phyloP scores from a whole-genome alignment of 345 rosid species.

The Erysimum cheiranthoides region DNA sequence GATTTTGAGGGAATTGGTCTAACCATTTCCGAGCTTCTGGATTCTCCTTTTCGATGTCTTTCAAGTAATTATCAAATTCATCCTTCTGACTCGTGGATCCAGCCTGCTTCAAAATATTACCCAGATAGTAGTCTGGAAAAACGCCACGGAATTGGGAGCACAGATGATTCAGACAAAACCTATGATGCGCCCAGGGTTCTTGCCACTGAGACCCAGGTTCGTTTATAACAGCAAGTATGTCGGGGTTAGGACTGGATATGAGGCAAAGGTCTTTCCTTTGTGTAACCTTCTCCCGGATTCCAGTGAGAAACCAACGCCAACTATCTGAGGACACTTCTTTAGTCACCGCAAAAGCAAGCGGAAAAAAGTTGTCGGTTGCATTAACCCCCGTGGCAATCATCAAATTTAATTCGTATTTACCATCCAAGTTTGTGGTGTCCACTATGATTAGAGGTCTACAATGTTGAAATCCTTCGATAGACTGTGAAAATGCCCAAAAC shows the following conservation, averaged over 20 bases:
- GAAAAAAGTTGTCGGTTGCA: neutral
- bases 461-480: conserved; percentile 22
- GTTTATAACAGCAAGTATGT: conserved; percentile 19
- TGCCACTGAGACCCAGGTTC: neutral
- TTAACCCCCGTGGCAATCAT: conserved; percentile 18
- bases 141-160: neutral
- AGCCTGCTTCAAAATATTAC: neutral
- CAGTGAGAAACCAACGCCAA: conserved; percentile 34
- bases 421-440: neutral
- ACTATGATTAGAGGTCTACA: conserved; percentile 29
- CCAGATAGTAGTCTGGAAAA: neutral
- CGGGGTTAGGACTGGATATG: conserved; percentile 22
- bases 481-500: conserved; percentile 34
- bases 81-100: neutral
- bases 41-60: neutral
- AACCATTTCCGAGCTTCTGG: conserved; percentile 30
- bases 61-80: neutral
- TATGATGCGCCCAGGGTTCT: conserved; percentile 30
- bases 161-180: conserved; percentile 5
- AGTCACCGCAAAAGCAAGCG: conserved; percentile 25
- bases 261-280: conserved; percentile 30
- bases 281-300: conserved; percentile 25
- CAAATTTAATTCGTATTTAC: neutral
- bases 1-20: neutral
- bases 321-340: neutral